Percentiles rank a stretch among this genome's conserved stretches.
These are phyloP conservation scores for Beauveria scarabaeidicola DNA, from an alignment of 2,329 filamentous ascomycete species.

Conservation along the genomic window DNA sequence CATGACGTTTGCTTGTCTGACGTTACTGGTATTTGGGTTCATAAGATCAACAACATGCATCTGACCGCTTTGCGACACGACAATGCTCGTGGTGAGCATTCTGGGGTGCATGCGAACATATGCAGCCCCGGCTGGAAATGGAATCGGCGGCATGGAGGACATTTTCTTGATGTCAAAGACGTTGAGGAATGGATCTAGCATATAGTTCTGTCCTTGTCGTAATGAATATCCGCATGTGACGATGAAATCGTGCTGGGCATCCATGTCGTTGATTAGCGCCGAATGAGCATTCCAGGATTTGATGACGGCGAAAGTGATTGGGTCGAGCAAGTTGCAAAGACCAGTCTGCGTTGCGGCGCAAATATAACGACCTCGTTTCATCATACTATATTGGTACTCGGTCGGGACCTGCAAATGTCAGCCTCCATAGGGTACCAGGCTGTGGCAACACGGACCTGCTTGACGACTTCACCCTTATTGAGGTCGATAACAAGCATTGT, in stretches of 20 bases:
- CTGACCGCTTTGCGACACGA: constrained; percentile 84
- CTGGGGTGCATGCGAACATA: constrained; percentile 95
- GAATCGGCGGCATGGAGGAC: constrained; percentile 78
- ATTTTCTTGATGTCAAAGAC: constrained; percentile 93
- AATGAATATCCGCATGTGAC: constrained; percentile 92
- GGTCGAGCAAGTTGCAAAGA: constrained; percentile 77
- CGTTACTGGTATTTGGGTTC: constrained; percentile 81
- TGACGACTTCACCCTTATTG: constrained; percentile 61
- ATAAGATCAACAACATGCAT: constrained; percentile 94
- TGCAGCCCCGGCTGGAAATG: constrained; percentile 84
- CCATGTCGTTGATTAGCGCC: constrained; percentile 89
- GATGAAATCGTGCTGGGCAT: constrained; percentile 88
- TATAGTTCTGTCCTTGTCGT: constrained; percentile 62
- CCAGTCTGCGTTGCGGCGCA: constrained; percentile 83
- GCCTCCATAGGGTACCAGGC: constrained; percentile 7
- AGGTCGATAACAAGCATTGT: constrained; percentile 72
- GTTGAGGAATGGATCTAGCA: constrained; percentile 87
- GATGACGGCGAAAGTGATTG: constrained; percentile 65
- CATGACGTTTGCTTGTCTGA: constrained; percentile 72
- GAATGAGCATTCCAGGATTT: constrained; percentile 89
- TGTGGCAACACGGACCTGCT: constrained; percentile 41
- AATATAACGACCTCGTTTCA: constrained; percentile 85
- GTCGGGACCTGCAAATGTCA: constrained; percentile 51
- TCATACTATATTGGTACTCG: constrained; percentile 74
- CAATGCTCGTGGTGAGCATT: constrained; percentile 89